Evolutionary conservation across 2,329 filamentous ascomycete species (phyloP).

Genomic region (Botrytis cinerea): DNA sequence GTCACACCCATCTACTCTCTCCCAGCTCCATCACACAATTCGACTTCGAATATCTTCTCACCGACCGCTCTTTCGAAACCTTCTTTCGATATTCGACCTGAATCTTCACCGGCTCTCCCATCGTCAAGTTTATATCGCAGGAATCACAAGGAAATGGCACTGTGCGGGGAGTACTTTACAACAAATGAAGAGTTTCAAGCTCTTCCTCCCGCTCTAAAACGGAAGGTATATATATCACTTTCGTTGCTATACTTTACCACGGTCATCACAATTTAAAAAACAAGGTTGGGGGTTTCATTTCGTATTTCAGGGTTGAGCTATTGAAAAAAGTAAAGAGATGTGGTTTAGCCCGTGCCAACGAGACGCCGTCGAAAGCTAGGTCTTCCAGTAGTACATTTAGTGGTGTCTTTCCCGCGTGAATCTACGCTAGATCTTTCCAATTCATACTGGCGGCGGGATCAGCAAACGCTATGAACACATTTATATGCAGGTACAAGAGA

Average conservation of each 20-base stretch:
- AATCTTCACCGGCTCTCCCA: conserved; percentile 29
- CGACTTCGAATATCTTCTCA: conserved; percentile 28
- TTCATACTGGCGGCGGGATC: conserved; percentile 22
- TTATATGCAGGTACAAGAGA: conserved; percentile 21
- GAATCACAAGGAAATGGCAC: conserved; percentile 39
- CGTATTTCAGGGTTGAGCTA: conserved; percentile 3
- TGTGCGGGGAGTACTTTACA: conserved; percentile 33
- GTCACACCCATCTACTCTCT: conserved; percentile 29
- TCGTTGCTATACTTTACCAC: conserved; percentile 11
- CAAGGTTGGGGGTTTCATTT: conserved; percentile 11
- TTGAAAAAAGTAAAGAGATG: conserved; percentile 16
- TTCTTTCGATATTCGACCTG: conserved; percentile 35
- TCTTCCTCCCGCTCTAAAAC: conserved; percentile 51
- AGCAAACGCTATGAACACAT: conserved; percentile 27
- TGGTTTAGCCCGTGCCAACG: conserved; percentile 14
- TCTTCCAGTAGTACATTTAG: conserved; percentile 17
- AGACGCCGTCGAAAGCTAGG: conserved; percentile 13
- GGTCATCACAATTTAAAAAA: conserved; percentile 18
- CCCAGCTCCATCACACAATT: conserved; percentile 29
- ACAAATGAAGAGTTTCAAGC: conserved; percentile 53
- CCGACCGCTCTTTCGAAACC: conserved; percentile 36
- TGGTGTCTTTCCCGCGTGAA: conserved; percentile 11
- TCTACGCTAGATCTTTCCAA: conserved; percentile 8
- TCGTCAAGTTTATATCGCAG: conserved; percentile 36
- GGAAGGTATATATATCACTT: conserved; percentile 49